These are phyloP conservation scores for Fusarium sp. DNA, from an alignment of 2,329 filamentous ascomycete species.

Conservation along the genomic window DNA sequence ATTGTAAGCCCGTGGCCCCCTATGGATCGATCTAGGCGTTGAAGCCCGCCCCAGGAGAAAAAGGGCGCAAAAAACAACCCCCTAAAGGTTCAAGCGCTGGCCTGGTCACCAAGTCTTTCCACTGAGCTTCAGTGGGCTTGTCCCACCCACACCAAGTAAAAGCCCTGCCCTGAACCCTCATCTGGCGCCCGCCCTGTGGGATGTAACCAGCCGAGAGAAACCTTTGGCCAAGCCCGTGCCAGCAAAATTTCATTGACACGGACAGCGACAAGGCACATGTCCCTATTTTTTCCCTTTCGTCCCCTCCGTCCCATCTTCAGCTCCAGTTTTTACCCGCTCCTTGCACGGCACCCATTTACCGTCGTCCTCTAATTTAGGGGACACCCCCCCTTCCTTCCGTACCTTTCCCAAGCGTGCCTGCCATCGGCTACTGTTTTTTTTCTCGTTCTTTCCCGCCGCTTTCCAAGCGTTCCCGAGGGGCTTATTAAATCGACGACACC, in stretches of 20 bases:
- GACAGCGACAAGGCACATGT: constrained; percentile 12
- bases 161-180: constrained; percentile 41
- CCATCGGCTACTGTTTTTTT: constrained; percentile 20
- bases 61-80: constrained; percentile 24
- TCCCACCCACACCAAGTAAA: constrained; percentile 35
- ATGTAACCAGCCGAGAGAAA: constrained; percentile 36
- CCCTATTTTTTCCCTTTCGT: constrained; percentile 19
- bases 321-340: constrained; percentile 45
- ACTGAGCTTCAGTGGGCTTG: constrained; percentile 7
- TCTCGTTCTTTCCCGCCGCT: constrained; percentile 29
- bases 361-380: constrained; percentile 42
- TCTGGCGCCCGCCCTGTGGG: constrained; percentile 29
- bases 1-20: constrained; percentile 5
- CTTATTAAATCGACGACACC: constrained; percentile 33
- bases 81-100: constrained; percentile 21
- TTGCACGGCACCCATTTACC: constrained; percentile 37
- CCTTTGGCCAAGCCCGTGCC: constrained; percentile 32
- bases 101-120: constrained; percentile 1
- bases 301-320: constrained; percentile 17
- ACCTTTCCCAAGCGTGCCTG: constrained; percentile 25
- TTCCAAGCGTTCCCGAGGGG: constrained; percentile 19
- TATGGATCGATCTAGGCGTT: constrained; percentile 41
- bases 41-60: constrained; percentile 16
- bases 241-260: constrained; percentile 39
- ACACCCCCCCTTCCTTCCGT: constrained; percentile 31